A percentile compares a stretch with the other conserved stretches of the same genome.
These are phyloP conservation scores for Botryotinia narcissicola DNA, from an alignment of 2,329 filamentous ascomycete species.

Conservation along the genomic window DNA sequence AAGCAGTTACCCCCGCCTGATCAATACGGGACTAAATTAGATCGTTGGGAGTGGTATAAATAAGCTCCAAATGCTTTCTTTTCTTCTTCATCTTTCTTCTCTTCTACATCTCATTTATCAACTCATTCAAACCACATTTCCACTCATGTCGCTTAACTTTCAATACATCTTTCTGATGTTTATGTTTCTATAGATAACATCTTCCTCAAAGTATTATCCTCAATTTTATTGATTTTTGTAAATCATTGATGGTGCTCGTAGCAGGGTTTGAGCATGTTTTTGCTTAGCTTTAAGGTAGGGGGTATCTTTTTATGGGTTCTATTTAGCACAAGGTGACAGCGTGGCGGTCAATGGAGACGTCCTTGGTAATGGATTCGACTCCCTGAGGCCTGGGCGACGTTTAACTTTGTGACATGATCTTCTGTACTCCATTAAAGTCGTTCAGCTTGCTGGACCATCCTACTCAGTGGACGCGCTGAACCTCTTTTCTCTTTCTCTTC, in stretches of 20 bases:
- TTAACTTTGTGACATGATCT: background rate
- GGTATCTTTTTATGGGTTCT: background rate
- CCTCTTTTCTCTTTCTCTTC: background rate
- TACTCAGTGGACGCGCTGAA: background rate
- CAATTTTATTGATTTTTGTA: background rate
- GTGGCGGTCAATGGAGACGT: background rate
- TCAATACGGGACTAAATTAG: background rate
- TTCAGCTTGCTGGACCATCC: constrained; percentile 4
- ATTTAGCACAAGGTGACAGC: background rate
- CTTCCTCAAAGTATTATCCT: background rate
- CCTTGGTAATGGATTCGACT: background rate
- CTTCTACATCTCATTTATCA: background rate
- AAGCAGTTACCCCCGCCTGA: background rate
- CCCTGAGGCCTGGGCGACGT: background rate
- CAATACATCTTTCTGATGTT: background rate
- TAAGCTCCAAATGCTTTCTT: background rate
- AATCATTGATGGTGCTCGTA: background rate
- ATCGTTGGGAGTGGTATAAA: background rate
- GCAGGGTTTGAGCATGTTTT: background rate
- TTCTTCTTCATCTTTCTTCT: background rate
- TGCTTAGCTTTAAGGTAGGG: background rate
- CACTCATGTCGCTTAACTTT: background rate
- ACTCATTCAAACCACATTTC: background rate
- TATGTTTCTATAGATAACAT: background rate
- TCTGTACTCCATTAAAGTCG: background rate